Percentiles rank a stretch among this genome's conserved stretches.
These are phyloP conservation scores for Pseudomassariella vexata DNA, from an alignment of 2,329 filamentous ascomycete genomes.

Conservation along the genomic window DNA sequence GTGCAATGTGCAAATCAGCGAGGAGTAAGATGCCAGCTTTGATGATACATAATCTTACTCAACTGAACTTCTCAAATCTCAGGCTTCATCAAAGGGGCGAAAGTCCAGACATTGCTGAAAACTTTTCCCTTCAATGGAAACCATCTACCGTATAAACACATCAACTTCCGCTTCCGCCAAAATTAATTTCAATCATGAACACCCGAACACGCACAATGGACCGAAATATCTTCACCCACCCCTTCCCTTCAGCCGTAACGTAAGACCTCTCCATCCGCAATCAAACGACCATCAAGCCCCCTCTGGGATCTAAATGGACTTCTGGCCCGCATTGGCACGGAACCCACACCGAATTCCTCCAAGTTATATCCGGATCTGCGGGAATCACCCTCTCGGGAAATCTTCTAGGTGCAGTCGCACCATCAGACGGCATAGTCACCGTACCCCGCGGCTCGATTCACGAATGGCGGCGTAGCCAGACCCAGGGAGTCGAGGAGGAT, in stretches of 20 bases:
- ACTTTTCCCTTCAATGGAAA: too few species aligned
- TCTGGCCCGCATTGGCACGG: conserved; percentile 45
- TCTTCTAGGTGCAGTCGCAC: conserved; percentile 19
- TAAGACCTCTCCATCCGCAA: conserved; percentile 35
- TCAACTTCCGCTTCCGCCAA: too few species aligned
- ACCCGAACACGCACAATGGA: too few species aligned
- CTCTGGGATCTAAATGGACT: conserved; percentile 36
- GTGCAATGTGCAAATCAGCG: too few species aligned
- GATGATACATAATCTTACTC: too few species aligned
- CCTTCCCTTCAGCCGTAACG: conserved; percentile 60
- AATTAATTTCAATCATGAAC: too few species aligned
- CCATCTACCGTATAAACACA: too few species aligned
- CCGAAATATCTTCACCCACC: conserved; percentile 13
- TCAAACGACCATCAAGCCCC: conserved; percentile 37
- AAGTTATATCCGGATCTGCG: conserved; percentile 23
- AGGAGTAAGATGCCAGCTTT: too few species aligned
- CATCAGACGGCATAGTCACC: conserved; percentile 22
- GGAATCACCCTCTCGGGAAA: conserved; percentile 22
- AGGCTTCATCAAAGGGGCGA: too few species aligned
- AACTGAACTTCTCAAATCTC: too few species aligned
- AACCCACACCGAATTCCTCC: conserved; percentile 38
- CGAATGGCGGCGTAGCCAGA: conserved; percentile 37
- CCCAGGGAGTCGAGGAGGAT: conserved; percentile 27
- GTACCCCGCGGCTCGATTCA: conserved; percentile 33
- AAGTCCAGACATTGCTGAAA: too few species aligned